Base-by-base conservation (phyloP, 2,329 filamentous ascomycete species). In the Paraphoma chrysanthemicola region DNA sequence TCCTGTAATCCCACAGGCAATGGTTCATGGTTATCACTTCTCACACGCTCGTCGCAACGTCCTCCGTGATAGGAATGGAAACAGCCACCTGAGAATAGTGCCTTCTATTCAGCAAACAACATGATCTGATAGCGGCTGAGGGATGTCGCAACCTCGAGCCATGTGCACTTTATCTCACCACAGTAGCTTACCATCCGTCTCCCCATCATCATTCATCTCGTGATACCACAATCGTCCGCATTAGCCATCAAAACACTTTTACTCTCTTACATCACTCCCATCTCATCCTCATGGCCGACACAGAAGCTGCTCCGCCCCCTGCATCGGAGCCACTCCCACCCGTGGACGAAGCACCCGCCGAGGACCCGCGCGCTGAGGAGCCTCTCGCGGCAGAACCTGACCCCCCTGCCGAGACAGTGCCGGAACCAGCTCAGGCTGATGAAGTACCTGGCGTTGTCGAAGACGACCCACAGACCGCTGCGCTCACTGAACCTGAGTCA, bases 401-500 rank as follows among this genome's bases (percentile, higher is more conserved):
- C 41, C 3, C 38, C 31, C 17, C 45, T 14, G 28, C 17, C 6
- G 31, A 48, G 28, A 10, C 50, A 12, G 38, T 28, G 8, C 28
- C 38, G 29, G 44, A 44, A 9, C 36, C 45, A 30, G 41, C 29
- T 36, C 33, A 36, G 18, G 30, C 53, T 12, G 51, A 49, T 31
- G 48, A 51, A 44, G 43, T 36, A 7, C 14, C 46, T 12, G 50
- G 18, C 43, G 43, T 23, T 17, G 18, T 44, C n/a, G 23, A 23
- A 53, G 33, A 30, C 23, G 44, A 53, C 11, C 43, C 54, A 43
- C 17, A 16, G 10, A 23, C 42, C 23, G n/a, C 7, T 43, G 44
- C 30, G 12, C 48, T 51, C 10, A 23, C 44, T 16, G 48, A 51
- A 23, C 36, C 48, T 30, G 48, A 51, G 29, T 39, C 44, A 44